A percentile compares a stretch with the other conserved stretches of the same genome.
These are phyloP conservation scores for Novymonas esmeraldas DNA, from an alignment of 208 protist species.

Conservation along the genomic window DNA sequence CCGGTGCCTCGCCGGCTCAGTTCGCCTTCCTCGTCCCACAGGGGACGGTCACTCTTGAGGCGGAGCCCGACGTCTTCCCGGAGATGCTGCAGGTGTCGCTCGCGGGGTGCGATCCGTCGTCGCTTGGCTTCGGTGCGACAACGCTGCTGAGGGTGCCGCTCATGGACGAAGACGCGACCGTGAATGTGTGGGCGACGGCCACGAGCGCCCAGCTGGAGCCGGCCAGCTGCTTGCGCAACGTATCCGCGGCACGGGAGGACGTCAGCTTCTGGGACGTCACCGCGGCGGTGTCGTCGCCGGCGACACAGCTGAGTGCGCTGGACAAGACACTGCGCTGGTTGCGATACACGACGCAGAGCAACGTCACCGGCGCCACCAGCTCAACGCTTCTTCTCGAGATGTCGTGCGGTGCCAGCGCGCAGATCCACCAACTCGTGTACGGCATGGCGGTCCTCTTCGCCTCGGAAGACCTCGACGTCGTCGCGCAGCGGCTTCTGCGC, in stretches of 20 bases:
- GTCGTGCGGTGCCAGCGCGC: conserved; percentile 16
- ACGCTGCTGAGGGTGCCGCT: conserved; percentile 4
- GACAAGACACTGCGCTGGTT: conserved; percentile 12
- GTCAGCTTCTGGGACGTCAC: neutral
- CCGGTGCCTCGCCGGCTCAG: neutral
- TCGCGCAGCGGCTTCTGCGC: conserved; percentile 15
- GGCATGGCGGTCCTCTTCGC: conserved; percentile 29
- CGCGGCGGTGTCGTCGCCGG: neutral
- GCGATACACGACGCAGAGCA: conserved; percentile 5
- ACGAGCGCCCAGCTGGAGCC: neutral
- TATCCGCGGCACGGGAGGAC: neutral
- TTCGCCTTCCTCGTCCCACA: conserved; percentile 16
- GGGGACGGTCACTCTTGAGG: conserved; percentile 10
- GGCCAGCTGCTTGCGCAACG: neutral
- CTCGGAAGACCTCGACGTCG: neutral
- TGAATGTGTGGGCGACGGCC: conserved; percentile 5
- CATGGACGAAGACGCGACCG: conserved; percentile 9
- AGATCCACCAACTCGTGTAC: conserved; percentile 39
- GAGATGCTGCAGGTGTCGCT: conserved; percentile 29
- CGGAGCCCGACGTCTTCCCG: conserved; percentile 24
- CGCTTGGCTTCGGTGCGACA: neutral
- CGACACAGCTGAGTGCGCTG: no score
- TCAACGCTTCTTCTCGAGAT: conserved; percentile 23
- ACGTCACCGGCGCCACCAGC: conserved; percentile 11
- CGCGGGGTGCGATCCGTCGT: conserved; percentile 5